phyloP scores from a whole-genome alignment of 1,139 yeast species.

The Yamadazyma triangularis region DNA sequence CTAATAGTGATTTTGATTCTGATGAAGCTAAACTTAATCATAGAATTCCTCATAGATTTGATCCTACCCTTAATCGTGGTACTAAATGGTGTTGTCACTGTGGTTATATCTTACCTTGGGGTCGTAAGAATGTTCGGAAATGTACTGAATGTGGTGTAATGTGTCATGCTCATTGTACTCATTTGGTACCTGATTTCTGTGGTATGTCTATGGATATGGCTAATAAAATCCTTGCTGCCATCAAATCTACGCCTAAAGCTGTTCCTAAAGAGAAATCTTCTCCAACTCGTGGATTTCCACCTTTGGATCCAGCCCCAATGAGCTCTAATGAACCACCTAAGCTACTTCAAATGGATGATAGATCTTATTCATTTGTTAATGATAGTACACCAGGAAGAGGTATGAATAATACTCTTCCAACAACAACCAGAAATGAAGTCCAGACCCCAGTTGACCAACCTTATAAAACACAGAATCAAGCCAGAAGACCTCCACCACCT shows the following conservation, averaged over 20 bases:
- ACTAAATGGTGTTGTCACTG: conserved; percentile 99
- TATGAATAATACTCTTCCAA: conserved; percentile 26
- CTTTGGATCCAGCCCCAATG: conserved; percentile 12
- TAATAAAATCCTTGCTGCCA: conserved; percentile 78
- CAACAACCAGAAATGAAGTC: conserved; percentile 26
- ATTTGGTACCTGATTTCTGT: conserved; percentile 94
- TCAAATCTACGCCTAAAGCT: conserved; percentile 67
- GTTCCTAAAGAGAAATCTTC: conserved; percentile 9
- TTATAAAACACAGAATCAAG: conserved; percentile 15
- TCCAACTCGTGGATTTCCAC: conserved; percentile 11
- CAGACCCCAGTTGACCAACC: conserved; percentile 32
- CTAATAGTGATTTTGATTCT: conserved; percentile 70
- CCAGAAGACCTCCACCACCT: conserved; percentile 24
- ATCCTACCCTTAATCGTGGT: conserved; percentile 84
- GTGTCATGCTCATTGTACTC: conserved; percentile 92
- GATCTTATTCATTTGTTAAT: no score
- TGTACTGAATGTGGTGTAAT: conserved; percentile 94
- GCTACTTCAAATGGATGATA: no score
- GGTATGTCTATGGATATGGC: conserved; percentile 99
- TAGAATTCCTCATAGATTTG: conserved; percentile 94
- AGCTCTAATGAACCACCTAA: no score
- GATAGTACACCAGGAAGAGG: conserved; percentile 1
- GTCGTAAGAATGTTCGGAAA: conserved; percentile 88
- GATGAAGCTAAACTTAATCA: conserved; percentile 92
- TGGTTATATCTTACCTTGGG: conserved; percentile 94